Percentiles rank a stretch among this genome's conserved stretches.
phyloP scores from a whole-genome alignment of 352 stramenopile genomes.

The Pythium brachiatum region DNA sequence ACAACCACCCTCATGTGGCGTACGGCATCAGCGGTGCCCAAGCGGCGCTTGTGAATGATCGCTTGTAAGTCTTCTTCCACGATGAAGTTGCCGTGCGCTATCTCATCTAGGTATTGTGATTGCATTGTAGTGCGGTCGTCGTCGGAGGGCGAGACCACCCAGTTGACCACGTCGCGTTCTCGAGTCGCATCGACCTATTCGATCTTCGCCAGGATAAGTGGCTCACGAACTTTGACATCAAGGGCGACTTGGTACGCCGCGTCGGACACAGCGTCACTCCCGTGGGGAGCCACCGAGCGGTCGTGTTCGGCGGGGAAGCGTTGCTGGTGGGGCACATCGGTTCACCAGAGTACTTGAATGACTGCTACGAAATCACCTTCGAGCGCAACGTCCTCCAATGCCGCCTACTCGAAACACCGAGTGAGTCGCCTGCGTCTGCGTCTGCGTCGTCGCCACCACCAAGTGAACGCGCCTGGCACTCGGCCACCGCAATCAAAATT shows the following conservation, averaged over 20 bases:
- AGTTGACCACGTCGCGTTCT: slow-evolving; percentile 25
- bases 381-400: slow-evolving; percentile 41
- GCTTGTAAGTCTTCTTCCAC: slow-evolving; percentile 36
- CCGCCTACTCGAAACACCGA: slow-evolving; percentile 20
- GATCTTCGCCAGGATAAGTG: slow-evolving; percentile 44
- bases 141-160: slow-evolving; percentile 50
- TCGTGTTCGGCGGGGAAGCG: slow-evolving; percentile 60
- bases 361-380: slow-evolving; percentile 46
- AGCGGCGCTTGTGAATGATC: slow-evolving; percentile 36
- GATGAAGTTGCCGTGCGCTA: not conserved
- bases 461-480: slow-evolving; percentile 46
- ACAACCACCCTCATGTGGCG: not conserved
- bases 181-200: slow-evolving; percentile 52
- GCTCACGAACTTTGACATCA: slow-evolving; percentile 57
- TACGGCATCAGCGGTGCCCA: slow-evolving; percentile 27
- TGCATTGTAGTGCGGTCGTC: slow-evolving; percentile 44
- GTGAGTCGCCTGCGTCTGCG: not conserved
- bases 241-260: slow-evolving; percentile 44
- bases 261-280: slow-evolving; percentile 50
- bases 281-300: slow-evolving; percentile 19
- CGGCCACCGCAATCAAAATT: slow-evolving; percentile 24
- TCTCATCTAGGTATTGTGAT: not conserved
- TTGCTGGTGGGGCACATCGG: slow-evolving; percentile 1
- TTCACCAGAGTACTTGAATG: slow-evolving; percentile 22
- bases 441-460: slow-evolving; percentile 11